A percentile compares a stretch with the other conserved stretches of the same genome.
Evolutionary conservation across 352 stramenopile species (phyloP).

Genomic region (Albugo candida): DNA sequence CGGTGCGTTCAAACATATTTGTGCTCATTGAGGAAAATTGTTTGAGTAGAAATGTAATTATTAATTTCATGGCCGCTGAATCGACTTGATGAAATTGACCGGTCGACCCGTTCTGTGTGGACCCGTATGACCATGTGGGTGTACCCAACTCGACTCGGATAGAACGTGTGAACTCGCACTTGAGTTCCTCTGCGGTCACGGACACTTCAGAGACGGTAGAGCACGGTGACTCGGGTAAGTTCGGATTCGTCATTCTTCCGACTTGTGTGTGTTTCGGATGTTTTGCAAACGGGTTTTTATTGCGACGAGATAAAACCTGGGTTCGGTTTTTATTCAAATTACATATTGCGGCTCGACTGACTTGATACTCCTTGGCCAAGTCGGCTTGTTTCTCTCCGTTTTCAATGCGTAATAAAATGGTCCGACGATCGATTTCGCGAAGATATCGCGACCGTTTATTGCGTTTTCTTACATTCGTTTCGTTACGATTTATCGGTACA

Average conservation of each 20-base stretch:
- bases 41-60: slow-evolving; percentile 21
- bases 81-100: slow-evolving; percentile 18
- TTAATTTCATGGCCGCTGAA: slow-evolving; percentile 14
- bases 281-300: slow-evolving; percentile 32
- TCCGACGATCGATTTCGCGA: slow-evolving; percentile 34
- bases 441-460: slow-evolving; percentile 21
- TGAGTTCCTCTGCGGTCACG: too few species aligned
- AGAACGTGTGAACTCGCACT: slow-evolving; percentile 1
- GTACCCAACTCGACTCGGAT: not conserved
- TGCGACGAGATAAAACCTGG: slow-evolving; percentile 18
- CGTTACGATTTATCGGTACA: too few species aligned
- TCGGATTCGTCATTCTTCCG: too few species aligned
- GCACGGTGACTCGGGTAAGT: too few species aligned
- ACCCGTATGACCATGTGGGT: slow-evolving; percentile 4
- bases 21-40: slow-evolving; percentile 12
- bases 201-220: too few species aligned
- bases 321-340: slow-evolving; percentile 42
- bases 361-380: slow-evolving; percentile 44
- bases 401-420: slow-evolving; percentile 25
- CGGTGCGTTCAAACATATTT: slow-evolving; percentile 15
- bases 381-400: slow-evolving; percentile 36
- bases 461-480: too few species aligned
- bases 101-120: slow-evolving; percentile 5
- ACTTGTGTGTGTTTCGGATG: slow-evolving; percentile 24
- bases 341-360: slow-evolving; percentile 37